phyloP scores from a whole-genome alignment of 441 rosid genomes.

The Bocquillonia castaneifolia region DNA sequence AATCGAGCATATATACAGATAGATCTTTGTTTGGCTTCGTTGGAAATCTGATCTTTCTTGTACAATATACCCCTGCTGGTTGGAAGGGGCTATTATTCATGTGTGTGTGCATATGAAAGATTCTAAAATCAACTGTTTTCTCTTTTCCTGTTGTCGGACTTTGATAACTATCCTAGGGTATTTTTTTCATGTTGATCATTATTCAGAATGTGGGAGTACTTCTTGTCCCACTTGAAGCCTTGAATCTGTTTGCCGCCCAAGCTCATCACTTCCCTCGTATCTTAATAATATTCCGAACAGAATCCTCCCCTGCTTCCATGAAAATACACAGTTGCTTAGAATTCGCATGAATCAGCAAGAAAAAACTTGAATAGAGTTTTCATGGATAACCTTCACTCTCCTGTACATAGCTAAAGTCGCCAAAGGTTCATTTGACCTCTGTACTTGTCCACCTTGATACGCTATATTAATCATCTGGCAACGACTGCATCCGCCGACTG shows the following conservation, averaged over 20 bases:
- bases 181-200: not conserved
- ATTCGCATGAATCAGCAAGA: not conserved
- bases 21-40: no score
- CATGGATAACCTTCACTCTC: constrained; percentile 60
- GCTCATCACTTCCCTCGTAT: constrained; percentile 30
- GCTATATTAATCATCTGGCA: constrained; percentile 74
- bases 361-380: not conserved
- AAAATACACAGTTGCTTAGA: not conserved
- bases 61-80: not conserved
- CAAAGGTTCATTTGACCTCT: constrained; percentile 73
- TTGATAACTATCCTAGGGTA: not conserved
- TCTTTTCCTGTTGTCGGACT: not conserved
- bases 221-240: constrained; percentile 66
- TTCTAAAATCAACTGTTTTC: not conserved
- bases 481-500: constrained; percentile 88
- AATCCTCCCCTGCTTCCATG: constrained; percentile 72
- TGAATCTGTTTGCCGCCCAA: constrained; percentile 22
- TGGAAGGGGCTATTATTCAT: not conserved
- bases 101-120: not conserved
- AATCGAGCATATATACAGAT: not conserved
- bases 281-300: constrained; percentile 73
- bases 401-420: constrained; percentile 81
- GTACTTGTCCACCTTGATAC: constrained; percentile 49
- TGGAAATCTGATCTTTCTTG: no score
- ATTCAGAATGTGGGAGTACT: constrained; percentile 35